A percentile compares a stretch with the other conserved stretches of the same genome.
Evolutionary conservation across 306 rosid genomes (phyloP).

Genomic region (Comarum palustre): DNA sequence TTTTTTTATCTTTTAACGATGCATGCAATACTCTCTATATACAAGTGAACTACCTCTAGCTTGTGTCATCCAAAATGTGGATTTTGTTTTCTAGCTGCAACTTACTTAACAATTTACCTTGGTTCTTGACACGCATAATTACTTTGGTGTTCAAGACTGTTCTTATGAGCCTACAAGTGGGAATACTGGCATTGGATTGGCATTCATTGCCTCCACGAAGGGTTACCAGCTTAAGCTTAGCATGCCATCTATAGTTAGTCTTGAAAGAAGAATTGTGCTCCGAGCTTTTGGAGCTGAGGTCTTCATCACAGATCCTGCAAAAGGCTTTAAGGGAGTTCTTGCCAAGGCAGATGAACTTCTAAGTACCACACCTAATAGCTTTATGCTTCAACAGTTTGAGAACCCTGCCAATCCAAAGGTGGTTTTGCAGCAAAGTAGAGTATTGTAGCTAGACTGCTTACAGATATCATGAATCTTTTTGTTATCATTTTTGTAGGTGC

Average conservation of each 20-base stretch:
- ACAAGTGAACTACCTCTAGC: background rate
- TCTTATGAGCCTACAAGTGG: slow-evolving; percentile 78
- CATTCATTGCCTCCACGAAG: slow-evolving; percentile 61
- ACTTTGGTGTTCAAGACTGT: slow-evolving; percentile 44
- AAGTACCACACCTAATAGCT: slow-evolving; percentile 48
- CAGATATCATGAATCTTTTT: background rate
- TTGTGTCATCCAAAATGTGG: slow-evolving; percentile 10
- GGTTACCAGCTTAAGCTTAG: slow-evolving; percentile 58
- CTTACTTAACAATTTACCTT: slow-evolving; percentile 19
- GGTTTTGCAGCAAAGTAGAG: background rate
- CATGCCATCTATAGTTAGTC: slow-evolving; percentile 58
- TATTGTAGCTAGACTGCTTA: slow-evolving; percentile 1
- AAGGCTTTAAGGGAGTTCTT: slow-evolving; percentile 47
- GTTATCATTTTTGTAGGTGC: slow-evolving; percentile 42
- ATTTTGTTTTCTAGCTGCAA: slow-evolving; percentile 5
- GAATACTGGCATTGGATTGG: slow-evolving; percentile 82
- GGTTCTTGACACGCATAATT: slow-evolving; percentile 20
- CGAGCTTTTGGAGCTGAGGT: slow-evolving; percentile 85
- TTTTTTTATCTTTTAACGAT: no score
- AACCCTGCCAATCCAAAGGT: slow-evolving; percentile 75
- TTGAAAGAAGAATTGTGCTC: slow-evolving; percentile 64
- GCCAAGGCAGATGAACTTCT: slow-evolving; percentile 54
- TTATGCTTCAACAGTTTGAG: slow-evolving; percentile 49
- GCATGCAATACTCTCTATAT: no score
- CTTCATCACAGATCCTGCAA: slow-evolving; percentile 59